Base-by-base conservation (phyloP, 2,329 filamentous ascomycete genomes). In the Aspergillus sp. region DNA sequence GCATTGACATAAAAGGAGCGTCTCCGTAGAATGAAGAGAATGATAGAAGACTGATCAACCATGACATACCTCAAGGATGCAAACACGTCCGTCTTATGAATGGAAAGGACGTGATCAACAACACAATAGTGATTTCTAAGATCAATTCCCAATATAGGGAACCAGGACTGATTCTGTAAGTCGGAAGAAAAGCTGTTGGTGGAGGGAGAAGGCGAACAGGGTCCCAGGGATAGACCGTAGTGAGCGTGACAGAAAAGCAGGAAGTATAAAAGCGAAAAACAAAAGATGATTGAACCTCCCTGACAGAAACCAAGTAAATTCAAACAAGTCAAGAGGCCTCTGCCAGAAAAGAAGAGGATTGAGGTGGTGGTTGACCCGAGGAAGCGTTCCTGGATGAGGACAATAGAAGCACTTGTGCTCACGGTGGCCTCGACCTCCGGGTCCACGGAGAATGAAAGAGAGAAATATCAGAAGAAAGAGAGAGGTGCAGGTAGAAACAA, bases 231-330 rank as follows among this genome's bases (percentile, higher is more conserved):
- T 39, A 13, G 12, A 13, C 19, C 15, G 37, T 20, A 39, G 25
- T 30, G 12, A 30, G 25, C 25, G 25, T 30, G 25, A 30, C 15
- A 39, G 19, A 12, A 41, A 45, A 22, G 20, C 9, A 44, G 44
- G 25, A 25, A 49, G 3, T 38, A 44, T 27, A 46, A 23, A 42
- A 45, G 33, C 22, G 12, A 46, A 42, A 19, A 45, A 30, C 20
- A 46, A 39, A 41, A 43, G 45, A 30, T 22, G 35, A 47, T 43
- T 47, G 43, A 48, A 49, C 10, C 25, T 30, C 25, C 4, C 25
- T 12, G 25, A 48, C 46, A 41, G 46, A 25, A 45, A 47, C 27
- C 41, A 51, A 49, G 23, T 42, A 17, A 17, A 35, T 3, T 17
- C 13, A 35, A 35, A n/a, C n/a, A n/a, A 35, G 9, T 35, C 9